A percentile compares a stretch with the other conserved stretches of the same genome.
Evolutionary conservation across 148 eudicot genomes (phyloP).

Genomic region (Selenicereus undatus): DNA sequence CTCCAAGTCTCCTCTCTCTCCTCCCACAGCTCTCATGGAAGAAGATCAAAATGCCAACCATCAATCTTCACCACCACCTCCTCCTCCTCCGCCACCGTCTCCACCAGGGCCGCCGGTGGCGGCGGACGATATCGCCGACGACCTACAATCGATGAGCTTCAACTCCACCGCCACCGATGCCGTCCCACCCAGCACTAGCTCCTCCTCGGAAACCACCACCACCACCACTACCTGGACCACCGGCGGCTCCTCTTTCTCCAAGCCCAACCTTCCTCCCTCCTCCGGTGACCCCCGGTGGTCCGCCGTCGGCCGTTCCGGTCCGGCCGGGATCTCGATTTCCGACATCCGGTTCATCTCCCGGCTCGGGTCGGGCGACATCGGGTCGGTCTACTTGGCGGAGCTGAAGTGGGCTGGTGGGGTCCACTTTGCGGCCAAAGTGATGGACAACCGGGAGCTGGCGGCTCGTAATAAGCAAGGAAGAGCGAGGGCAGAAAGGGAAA

Average conservation of each 20-base stretch:
- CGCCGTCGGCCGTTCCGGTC: conserved; percentile 10
- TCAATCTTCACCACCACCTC: background rate
- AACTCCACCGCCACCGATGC: conserved; percentile 62
- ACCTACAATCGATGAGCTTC: conserved; percentile 76
- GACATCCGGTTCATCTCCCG: conserved; percentile 73
- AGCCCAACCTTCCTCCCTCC: conserved; percentile 31
- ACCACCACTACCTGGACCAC: conserved; percentile 6
- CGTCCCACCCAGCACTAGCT: conserved; percentile 3
- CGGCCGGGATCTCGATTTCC: conserved; percentile 39
- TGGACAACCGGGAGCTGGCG: conserved; percentile 68
- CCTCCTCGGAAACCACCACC: background rate
- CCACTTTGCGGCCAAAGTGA: conserved; percentile 78
- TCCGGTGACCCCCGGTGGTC: conserved; percentile 21
- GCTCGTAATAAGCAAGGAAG: conserved; percentile 72
- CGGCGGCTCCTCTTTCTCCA: conserved; percentile 36
- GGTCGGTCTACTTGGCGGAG: conserved; percentile 78
- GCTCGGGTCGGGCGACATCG: conserved; percentile 91
- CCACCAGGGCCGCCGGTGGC: conserved; percentile 22
- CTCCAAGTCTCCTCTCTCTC: too few species aligned
- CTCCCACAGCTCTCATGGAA: conserved; percentile 21
- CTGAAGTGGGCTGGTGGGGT: conserved; percentile 42
- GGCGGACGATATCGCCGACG: conserved; percentile 50
- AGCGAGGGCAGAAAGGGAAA: conserved; percentile 68
- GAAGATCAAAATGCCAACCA: background rate
- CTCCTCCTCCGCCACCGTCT: background rate